Conservation (phyloP, 371 early-diverging fungal genomes). For the Sporodiniella umbellata region DNA sequence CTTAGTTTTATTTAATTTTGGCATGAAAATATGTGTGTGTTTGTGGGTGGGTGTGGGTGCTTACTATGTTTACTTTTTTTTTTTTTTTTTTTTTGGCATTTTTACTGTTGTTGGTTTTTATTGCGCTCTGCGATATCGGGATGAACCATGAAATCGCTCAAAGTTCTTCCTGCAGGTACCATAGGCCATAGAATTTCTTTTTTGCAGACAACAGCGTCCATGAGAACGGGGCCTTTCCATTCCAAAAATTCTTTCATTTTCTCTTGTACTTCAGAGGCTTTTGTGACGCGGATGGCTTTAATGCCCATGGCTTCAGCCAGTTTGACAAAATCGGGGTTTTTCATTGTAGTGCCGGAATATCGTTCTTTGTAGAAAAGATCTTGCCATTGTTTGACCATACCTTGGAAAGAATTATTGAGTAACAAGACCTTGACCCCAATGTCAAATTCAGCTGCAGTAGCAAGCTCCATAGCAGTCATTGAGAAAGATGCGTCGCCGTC, state of each 20-base stretch:
- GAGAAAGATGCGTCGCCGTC: conserved; percentile 97
- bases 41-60: too few species aligned
- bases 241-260: conserved; percentile 89
- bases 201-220: conserved; percentile 89
- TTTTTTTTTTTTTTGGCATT: too few species aligned
- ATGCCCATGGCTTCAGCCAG: conserved; percentile 93
- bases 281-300: conserved; percentile 82
- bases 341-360: conserved; percentile 91
- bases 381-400: conserved; percentile 99
- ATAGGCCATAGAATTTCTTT: conserved; percentile 94
- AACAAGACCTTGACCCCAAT: conserved; percentile 94
- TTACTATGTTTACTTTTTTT: too few species aligned
- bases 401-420: conserved; percentile 98
- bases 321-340: conserved; percentile 97
- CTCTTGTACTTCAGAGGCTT: conserved; percentile 79
- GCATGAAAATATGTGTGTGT: too few species aligned
- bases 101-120: conserved; percentile 7
- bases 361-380: conserved; percentile 96
- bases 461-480: conserved; percentile 97
- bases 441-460: conserved; percentile 93
- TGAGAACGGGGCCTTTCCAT: conserved; percentile 83
- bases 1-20: too few species aligned
- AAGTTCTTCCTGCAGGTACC: conserved; percentile 93
- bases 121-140: conserved; percentile 29
- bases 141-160: conserved; percentile 80